Evolutionary conservation across 768 basidiomycete genomes (phyloP).

Genomic region (Boletellus ananiceps): DNA sequence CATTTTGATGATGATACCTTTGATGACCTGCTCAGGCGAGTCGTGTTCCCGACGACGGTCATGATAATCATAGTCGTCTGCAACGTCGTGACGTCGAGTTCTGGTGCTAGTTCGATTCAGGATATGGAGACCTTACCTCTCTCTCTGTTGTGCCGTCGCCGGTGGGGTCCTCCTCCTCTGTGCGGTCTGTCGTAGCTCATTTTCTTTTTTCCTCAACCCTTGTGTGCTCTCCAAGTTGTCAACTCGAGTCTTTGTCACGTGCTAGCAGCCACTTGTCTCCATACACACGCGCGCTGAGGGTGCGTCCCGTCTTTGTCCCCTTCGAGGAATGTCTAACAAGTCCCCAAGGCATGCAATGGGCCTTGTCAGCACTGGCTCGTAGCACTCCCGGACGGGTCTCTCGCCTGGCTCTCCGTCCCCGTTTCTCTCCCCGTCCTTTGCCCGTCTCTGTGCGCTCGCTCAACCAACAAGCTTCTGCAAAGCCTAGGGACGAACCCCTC

Average conservation of each 20-base stretch:
- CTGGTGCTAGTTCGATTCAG: background rate
- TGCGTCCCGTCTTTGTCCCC: slow-evolving; percentile 12
- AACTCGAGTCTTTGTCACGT: slow-evolving; percentile 19
- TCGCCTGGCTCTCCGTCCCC: background rate
- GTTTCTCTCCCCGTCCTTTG: no score
- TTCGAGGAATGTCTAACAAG: background rate
- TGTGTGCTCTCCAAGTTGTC: no score
- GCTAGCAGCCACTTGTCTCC: background rate
- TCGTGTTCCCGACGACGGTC: slow-evolving; percentile 67
- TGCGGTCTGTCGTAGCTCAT: slow-evolving; percentile 58
- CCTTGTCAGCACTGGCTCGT: slow-evolving; percentile 51
- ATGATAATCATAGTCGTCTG: slow-evolving; percentile 60
- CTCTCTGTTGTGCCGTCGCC: slow-evolving; percentile 40
- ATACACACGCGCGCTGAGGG: slow-evolving; percentile 2
- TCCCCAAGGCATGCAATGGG: slow-evolving; percentile 61
- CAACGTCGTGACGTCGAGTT: background rate
- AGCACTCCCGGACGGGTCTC: slow-evolving; percentile 7
- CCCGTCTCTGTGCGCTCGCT: background rate
- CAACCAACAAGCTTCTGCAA: background rate
- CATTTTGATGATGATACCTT: slow-evolving; percentile 60
- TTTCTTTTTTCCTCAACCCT: background rate
- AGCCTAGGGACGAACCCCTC: no score
- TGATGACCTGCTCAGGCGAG: slow-evolving; percentile 69
- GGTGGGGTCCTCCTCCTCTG: slow-evolving; percentile 43
- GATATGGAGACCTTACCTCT: slow-evolving; percentile 44